phyloP scores from a whole-genome alignment of 169 alveolate species.

The Plasmodium gonderi region DNA sequence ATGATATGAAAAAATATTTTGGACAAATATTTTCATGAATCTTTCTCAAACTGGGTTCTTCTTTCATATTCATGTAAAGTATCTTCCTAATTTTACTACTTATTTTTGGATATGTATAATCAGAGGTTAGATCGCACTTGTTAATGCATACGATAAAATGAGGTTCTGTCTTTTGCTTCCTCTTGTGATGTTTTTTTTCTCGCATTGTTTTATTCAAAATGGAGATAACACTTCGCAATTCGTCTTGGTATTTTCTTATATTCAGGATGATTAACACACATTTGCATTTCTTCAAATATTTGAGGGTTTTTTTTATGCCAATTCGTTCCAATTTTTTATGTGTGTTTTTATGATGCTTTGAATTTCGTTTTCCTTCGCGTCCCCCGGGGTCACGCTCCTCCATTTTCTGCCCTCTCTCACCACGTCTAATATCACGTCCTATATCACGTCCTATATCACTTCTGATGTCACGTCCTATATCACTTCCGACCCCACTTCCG shows the following conservation, averaged over 20 bases:
- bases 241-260: constrained; percentile 11
- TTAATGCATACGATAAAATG: constrained; percentile 19
- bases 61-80: not conserved
- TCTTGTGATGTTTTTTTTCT: not conserved
- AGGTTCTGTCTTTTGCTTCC: not conserved
- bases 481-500: not conserved
- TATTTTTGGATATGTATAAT: not conserved
- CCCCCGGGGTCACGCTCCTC: no score
- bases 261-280: constrained; percentile 13
- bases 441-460: no score
- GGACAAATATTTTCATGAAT: not conserved
- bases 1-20: constrained; percentile 28
- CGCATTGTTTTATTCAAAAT: not conserved
- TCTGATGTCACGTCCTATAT: no score
- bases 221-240: not conserved
- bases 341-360: not conserved
- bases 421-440: no score
- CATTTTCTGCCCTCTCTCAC: no score
- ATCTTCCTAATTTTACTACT: not conserved
- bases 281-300: not conserved
- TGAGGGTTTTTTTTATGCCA: constrained; percentile 23
- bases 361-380: not conserved
- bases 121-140: constrained; percentile 11
- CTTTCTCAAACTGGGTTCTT: not conserved
- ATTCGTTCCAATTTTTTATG: constrained; percentile 38